Conservation (phyloP, 345 rosid genomes). For the Euphorbia tirucalli region DNA sequence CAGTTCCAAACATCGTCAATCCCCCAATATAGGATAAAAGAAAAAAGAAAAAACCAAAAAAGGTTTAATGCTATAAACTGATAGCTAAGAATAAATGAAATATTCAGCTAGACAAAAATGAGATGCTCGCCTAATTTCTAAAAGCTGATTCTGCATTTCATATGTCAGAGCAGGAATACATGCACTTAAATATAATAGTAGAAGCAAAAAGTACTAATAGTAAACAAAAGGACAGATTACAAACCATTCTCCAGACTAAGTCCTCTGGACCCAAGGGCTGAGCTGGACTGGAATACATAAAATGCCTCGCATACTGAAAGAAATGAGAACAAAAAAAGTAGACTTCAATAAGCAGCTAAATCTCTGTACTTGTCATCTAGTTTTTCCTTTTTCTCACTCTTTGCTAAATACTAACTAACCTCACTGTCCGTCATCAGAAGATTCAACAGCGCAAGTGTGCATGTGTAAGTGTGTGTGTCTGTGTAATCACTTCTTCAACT, state of each 20-base stretch:
- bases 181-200: not conserved
- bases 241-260: slow-evolving; percentile 92
- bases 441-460: not conserved
- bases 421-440: not conserved
- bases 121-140: not conserved
- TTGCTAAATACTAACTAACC: not conserved
- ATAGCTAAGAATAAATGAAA: not conserved
- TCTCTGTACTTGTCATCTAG: not conserved
- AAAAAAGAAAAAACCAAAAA: not conserved
- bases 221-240: slow-evolving; percentile 22
- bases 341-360: not conserved
- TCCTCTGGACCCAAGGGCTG: slow-evolving; percentile 96
- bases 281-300: slow-evolving; percentile 86
- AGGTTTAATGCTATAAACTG: not conserved
- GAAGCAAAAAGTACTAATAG: not conserved
- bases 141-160: not conserved
- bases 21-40: no score
- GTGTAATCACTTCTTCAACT: not conserved
- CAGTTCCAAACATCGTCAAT: no score
- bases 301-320: slow-evolving; percentile 75
- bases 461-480: not conserved
- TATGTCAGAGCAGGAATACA: not conserved
- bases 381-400: not conserved
- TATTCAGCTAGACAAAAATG: not conserved
- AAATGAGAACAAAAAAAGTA: slow-evolving; percentile 19